A percentile compares a stretch with the other conserved stretches of the same genome.
Evolutionary conservation across 108 stramenopile genomes (phyloP).

Genomic region (Discostella stelligeroides): DNA sequence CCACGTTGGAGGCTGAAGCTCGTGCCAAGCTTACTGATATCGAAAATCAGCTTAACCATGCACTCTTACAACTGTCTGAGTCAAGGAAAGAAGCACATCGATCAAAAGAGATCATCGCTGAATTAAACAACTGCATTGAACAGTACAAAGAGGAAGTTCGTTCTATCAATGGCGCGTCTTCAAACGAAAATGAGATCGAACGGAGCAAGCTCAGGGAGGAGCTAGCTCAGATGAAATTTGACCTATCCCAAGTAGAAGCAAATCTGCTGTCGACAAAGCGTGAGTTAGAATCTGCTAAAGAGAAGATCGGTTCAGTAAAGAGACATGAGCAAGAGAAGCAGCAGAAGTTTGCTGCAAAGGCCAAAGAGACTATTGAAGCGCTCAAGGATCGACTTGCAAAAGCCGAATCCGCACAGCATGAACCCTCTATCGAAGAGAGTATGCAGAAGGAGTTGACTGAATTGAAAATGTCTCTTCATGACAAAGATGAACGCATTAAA

Average conservation of each 20-base stretch:
- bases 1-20: constrained; percentile 42
- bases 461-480: constrained; percentile 40
- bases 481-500: constrained; percentile 78
- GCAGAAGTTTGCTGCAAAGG: constrained; percentile 33
- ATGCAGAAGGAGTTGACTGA: constrained; percentile 50
- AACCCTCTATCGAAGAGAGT: not conserved
- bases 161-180: constrained; percentile 30
- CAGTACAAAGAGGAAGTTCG: constrained; percentile 34
- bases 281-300: constrained; percentile 36
- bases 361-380: constrained; percentile 25
- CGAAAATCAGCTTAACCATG: constrained; percentile 28
- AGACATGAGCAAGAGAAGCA: constrained; percentile 40
- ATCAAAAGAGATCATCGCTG: constrained; percentile 32
- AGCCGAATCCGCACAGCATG: constrained; percentile 7
- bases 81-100: constrained; percentile 40
- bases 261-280: constrained; percentile 44
- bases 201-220: constrained; percentile 37
- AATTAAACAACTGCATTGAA: constrained; percentile 42
- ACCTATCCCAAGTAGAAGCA: constrained; percentile 27
- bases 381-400: constrained; percentile 14
- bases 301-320: constrained; percentile 35
- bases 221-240: constrained; percentile 33
- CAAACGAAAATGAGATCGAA: constrained; percentile 40
- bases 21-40: constrained; percentile 29
- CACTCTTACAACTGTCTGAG: constrained; percentile 19